A percentile compares a stretch with the other conserved stretches of the same genome.
Conservation (phyloP, 805 yeast genomes). For the Monosporozyma aerobia region DNA sequence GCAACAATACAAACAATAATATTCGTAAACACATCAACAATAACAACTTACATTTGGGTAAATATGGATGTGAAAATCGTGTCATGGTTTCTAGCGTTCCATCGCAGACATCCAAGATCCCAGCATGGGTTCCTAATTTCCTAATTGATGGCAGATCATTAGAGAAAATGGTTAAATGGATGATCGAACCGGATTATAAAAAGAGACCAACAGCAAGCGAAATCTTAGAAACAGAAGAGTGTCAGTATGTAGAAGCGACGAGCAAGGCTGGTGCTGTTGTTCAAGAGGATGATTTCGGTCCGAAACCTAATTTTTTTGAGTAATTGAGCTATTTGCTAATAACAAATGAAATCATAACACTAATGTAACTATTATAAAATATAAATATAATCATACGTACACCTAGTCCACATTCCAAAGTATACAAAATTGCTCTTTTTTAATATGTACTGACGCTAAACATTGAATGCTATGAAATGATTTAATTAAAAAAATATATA, state of each 20-base stretch:
- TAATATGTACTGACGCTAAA: no score
- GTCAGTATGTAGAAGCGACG: conserved; percentile 65
- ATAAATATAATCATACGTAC: background rate
- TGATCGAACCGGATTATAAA: conserved; percentile 78
- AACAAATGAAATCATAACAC: background rate
- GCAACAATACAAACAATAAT: background rate
- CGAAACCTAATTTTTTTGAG: conserved; percentile 43
- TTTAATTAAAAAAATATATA: background rate
- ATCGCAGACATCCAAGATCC: conserved; percentile 33
- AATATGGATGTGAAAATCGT: background rate
- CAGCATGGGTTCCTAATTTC: conserved; percentile 83
- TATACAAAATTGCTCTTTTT: background rate
- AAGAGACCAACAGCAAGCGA: conserved; percentile 73
- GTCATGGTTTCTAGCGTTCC: background rate
- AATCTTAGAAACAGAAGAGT: conserved; percentile 63
- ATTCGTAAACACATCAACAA: background rate
- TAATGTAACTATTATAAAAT: background rate
- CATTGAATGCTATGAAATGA: background rate
- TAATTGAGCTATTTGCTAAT: background rate
- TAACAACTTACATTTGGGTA: background rate
- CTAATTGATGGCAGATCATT: conserved; percentile 63
- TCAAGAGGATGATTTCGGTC: conserved; percentile 94
- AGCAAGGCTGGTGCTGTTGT: conserved; percentile 89
- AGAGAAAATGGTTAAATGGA: conserved; percentile 74
- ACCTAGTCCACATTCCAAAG: background rate